Evolutionary conservation across 2,329 filamentous ascomycete species (phyloP).

Genomic region (Juglanconis sp.): DNA sequence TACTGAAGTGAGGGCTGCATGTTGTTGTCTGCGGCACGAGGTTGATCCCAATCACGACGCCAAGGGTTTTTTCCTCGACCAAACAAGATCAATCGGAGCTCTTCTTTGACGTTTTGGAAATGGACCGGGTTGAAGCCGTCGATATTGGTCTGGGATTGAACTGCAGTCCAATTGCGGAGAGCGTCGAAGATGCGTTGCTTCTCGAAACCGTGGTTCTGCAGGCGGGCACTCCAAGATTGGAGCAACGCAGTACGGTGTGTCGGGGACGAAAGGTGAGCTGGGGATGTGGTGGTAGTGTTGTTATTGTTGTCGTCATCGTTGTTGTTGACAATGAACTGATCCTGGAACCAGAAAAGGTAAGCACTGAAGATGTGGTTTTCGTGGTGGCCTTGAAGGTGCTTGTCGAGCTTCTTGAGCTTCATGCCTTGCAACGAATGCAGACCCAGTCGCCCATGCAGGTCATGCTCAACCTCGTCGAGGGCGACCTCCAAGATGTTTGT

Average conservation of each 20-base stretch:
- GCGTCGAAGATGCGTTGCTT: neutral
- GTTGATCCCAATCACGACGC: neutral
- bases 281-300: too few relatives aligned
- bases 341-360: conserved; percentile 10
- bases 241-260: neutral
- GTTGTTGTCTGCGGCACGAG: conserved; percentile 1
- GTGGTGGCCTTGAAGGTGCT: neutral
- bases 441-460: neutral
- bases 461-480: neutral
- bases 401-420: conserved; percentile 6
- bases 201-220: conserved; percentile 3
- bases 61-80: neutral
- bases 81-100: neutral
- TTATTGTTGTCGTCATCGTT: too few relatives aligned
- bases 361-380: neutral
- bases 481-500: neutral
- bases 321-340: neutral
- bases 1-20: too few relatives aligned
- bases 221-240: conserved; percentile 6
- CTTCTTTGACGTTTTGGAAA: neutral
- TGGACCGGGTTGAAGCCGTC: conserved; percentile 5
- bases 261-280: neutral
- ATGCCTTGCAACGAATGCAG: neutral
- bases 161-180: conserved; percentile 14
- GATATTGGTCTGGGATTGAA: neutral